Conservation (phyloP, 306 rosid genomes). For the Hippophae tibetana region DNA sequence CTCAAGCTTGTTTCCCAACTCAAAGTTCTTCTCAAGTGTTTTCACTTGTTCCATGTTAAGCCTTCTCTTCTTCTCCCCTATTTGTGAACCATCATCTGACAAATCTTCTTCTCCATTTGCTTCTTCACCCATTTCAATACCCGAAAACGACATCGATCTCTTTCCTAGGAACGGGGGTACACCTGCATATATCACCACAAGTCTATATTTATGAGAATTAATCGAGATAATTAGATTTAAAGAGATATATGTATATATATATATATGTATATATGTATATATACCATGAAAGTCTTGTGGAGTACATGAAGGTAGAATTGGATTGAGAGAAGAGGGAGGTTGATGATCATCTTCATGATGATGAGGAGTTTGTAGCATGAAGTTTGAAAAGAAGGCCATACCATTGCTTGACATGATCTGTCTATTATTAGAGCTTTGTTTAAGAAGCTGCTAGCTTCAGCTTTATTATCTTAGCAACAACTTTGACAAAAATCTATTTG, state of each 20-base stretch:
- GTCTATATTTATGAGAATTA: no score
- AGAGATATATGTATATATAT: no score
- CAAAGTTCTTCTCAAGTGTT: constrained; percentile 90
- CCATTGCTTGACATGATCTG: constrained; percentile 40
- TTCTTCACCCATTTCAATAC: constrained; percentile 66
- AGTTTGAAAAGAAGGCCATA: constrained; percentile 91
- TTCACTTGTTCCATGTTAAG: constrained; percentile 86
- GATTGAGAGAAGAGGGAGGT: constrained; percentile 61
- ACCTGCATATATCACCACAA: constrained; percentile 24
- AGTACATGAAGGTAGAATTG: constrained; percentile 63
- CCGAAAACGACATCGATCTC: constrained; percentile 82
- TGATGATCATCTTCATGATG: constrained; percentile 41
- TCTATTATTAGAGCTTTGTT: not conserved
- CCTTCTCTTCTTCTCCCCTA: constrained; percentile 88
- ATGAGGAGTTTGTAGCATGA: constrained; percentile 79
- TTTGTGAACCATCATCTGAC: constrained; percentile 85
- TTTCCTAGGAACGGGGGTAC: constrained; percentile 65
- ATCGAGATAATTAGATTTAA: no score
- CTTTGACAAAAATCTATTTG: constrained; percentile 7
- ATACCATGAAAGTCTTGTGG: constrained; percentile 79
- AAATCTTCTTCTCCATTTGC: constrained; percentile 62
- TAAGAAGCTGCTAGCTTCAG: not conserved
- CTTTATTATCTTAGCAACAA: not conserved
- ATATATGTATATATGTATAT: no score
- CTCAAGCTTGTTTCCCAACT: constrained; percentile 86